Evolutionary conservation across 768 basidiomycete species (phyloP).

Genomic region (Macrolepiota fuliginosa): DNA sequence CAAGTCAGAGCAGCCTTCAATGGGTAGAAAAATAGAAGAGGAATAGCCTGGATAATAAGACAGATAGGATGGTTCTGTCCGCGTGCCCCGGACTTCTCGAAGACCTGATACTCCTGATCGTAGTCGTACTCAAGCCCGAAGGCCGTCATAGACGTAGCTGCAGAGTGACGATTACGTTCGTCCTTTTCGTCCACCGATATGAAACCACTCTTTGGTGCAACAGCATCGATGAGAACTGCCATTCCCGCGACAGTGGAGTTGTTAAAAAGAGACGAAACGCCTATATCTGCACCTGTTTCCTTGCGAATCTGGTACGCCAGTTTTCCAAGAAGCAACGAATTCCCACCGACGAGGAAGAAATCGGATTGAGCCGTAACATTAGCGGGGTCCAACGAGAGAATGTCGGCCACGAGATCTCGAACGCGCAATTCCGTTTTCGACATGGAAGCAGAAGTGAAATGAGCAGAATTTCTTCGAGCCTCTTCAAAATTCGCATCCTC

Average conservation of each 20-base stretch:
- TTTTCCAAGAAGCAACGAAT: conserved; percentile 44
- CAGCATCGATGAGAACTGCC: conserved; percentile 32
- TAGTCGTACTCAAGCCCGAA: conserved; percentile 27
- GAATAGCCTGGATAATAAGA: conserved; percentile 39
- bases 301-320: conserved; percentile 40
- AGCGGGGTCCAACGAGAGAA: conserved; percentile 28
- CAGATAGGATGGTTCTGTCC: conserved; percentile 35
- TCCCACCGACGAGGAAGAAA: conserved; percentile 44
- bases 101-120: conserved; percentile 20
- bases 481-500: conserved; percentile 30
- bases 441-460: conserved; percentile 23
- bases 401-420: conserved; percentile 33
- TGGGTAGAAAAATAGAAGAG: conserved; percentile 42
- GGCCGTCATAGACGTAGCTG: conserved; percentile 20
- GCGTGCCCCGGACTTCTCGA: conserved; percentile 23
- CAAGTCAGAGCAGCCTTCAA: conserved; percentile 42
- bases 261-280: conserved; percentile 37
- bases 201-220: conserved; percentile 14
- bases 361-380: conserved; percentile 33
- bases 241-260: conserved; percentile 41
- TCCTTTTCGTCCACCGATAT: conserved; percentile 12
- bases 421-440: conserved; percentile 29
- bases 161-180: conserved; percentile 6
- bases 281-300: conserved; percentile 33
- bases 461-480: conserved; percentile 26